phyloP scores from a whole-genome alignment of 257 asterid species.

The Solanum tarijense region DNA sequence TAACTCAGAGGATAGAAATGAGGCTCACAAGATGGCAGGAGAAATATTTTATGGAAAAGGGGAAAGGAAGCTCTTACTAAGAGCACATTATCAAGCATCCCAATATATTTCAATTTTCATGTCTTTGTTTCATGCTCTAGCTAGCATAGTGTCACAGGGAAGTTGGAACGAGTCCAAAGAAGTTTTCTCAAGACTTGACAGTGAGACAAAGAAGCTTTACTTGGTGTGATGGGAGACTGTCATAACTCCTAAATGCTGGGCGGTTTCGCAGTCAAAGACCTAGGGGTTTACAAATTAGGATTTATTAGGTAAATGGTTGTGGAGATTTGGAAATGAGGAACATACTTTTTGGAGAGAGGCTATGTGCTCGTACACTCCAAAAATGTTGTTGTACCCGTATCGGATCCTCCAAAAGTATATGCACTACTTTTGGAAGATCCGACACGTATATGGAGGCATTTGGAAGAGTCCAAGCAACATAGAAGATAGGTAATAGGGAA shows the following conservation, averaged over 20 bases:
- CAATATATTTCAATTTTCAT: neutral
- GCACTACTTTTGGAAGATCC: neutral
- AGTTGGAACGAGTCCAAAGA: neutral
- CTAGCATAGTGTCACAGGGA: neutral
- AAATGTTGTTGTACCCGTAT: neutral
- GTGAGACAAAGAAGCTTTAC: neutral
- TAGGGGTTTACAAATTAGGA: neutral
- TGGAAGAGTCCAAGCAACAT: neutral
- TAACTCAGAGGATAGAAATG: neutral
- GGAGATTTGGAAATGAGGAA: neutral
- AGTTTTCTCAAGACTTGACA: neutral
- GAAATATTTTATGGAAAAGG: neutral
- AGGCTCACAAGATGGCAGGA: neutral
- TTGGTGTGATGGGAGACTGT: neutral
- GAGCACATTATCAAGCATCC: neutral
- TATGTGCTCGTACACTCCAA: neutral
- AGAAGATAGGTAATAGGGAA: neutral
- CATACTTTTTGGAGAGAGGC: neutral
- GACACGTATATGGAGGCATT: neutral
- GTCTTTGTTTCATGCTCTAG: neutral
- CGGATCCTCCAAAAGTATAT: neutral
- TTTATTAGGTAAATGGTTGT: neutral
- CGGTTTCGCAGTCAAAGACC: neutral
- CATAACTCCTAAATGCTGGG: neutral
- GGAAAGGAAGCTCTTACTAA: neutral